phyloP scores from a whole-genome alignment of 2,329 filamentous ascomycete species.

The Colletotrichum orchidophilum region DNA sequence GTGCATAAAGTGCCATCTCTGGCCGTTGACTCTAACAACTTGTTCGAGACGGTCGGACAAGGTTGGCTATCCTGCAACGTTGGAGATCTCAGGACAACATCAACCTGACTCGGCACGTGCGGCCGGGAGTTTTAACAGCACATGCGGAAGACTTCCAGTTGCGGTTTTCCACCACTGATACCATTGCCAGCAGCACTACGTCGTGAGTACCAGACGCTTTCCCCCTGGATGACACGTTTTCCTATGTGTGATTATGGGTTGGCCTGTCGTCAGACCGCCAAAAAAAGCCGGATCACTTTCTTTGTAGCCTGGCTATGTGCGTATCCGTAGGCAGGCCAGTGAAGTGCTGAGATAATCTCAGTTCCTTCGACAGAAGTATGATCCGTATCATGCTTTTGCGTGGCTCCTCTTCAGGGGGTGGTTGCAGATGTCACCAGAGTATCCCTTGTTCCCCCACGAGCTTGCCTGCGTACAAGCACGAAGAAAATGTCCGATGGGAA shows the following conservation, averaged over 20 bases:
- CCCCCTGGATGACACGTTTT: not conserved
- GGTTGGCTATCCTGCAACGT: constrained; percentile 46
- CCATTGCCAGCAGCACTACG: not conserved
- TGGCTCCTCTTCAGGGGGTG: constrained; percentile 45
- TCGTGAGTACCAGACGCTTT: not conserved
- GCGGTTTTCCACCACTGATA: not conserved
- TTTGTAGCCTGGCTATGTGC: constrained; percentile 45
- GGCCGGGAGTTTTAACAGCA: constrained; percentile 40
- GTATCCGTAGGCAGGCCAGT: constrained; percentile 41
- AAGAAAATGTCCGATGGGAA: constrained; percentile 34
- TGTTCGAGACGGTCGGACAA: constrained; percentile 53
- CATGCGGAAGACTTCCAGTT: not conserved
- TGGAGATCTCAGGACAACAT: constrained; percentile 21
- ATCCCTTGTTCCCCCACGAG: constrained; percentile 48
- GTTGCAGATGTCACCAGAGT: constrained; percentile 52
- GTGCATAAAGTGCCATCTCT: constrained; percentile 58
- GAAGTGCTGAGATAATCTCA: constrained; percentile 43
- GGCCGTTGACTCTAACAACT: constrained; percentile 24
- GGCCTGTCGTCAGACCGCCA: constrained; percentile 35
- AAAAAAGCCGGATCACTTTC: constrained; percentile 32
- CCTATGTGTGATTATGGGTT: not conserved
- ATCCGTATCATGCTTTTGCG: constrained; percentile 36
- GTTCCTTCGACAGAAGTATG: constrained; percentile 51
- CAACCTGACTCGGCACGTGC: constrained; percentile 66
- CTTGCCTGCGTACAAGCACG: constrained; percentile 51